Conservation (phyloP, 2,329 filamentous ascomycete genomes). For the Rhytidhysteron rufulum region DNA sequence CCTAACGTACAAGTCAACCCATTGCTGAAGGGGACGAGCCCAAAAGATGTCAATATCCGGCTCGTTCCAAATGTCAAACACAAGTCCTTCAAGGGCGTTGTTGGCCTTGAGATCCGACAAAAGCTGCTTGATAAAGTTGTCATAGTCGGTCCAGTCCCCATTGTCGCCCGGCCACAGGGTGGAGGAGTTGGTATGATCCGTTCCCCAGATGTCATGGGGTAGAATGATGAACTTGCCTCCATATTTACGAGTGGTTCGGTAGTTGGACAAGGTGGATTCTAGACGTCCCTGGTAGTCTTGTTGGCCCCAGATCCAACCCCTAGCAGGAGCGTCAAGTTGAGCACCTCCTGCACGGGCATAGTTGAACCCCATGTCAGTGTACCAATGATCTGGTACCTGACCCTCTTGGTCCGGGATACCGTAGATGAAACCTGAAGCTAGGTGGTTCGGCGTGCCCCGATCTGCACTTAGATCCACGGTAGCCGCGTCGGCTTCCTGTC, state of each 20-base stretch:
- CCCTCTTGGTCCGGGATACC: conserved; percentile 38
- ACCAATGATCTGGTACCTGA: conserved; percentile 39
- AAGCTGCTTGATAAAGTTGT: conserved; percentile 40
- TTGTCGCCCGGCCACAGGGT: conserved; percentile 48
- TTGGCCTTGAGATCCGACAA: conserved; percentile 38
- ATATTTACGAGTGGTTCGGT: conserved; percentile 41
- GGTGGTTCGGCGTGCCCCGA: conserved; percentile 29
- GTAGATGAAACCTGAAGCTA: conserved; percentile 43
- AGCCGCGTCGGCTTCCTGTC: conserved; percentile 11
- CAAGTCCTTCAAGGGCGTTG: conserved; percentile 32
- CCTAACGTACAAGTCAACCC: conserved; percentile 35
- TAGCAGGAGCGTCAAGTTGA: conserved; percentile 30
- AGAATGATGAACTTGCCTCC: conserved; percentile 45
- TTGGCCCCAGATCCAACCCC: conserved; percentile 38
- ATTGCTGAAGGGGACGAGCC: conserved; percentile 35
- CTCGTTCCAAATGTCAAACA: conserved; percentile 55
- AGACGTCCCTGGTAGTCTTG: conserved; percentile 34
- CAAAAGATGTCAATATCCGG: conserved; percentile 43
- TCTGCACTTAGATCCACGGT: conserved; percentile 26
- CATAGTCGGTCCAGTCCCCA: conserved; percentile 46
- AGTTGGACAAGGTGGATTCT: conserved; percentile 44
- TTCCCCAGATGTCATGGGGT: conserved; percentile 47
- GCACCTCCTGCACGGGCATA: conserved; percentile 41
- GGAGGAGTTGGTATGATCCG: conserved; percentile 40
- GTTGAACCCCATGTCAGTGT: conserved; percentile 39